Evolutionary conservation across 768 basidiomycete genomes (phyloP), one percentile per base, ranked within the genome.

Genomic region (Leccinum truebloodii): DNA sequence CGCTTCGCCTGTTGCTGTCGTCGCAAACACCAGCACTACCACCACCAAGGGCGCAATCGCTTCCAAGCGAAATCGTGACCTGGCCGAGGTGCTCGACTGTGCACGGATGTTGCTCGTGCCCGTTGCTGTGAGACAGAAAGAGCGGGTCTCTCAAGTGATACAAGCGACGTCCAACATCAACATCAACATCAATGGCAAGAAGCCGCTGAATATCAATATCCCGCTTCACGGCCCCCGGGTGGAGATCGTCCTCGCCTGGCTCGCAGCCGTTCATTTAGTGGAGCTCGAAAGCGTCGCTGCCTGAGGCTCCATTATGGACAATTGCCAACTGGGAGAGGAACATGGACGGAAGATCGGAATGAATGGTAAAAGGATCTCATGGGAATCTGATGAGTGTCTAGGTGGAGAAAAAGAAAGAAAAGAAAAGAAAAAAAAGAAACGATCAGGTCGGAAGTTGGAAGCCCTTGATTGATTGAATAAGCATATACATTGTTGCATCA

Each of bases 181-280:
- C 30, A 32, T 32, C 20, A 54, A 51, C 3, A 34, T 13, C 22
- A 26, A 6, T 59, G 83, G 80, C 76, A 85, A 86, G 77, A 88
- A 85, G 72, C 77, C 83, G 39, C 65, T 84, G 63, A 81, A 86
- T 54, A 89, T 93, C 71, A 90, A 86, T 69, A 91, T 94, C 59
- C 90, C 91, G 10, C 75, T 94, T 63, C 90, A 93, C 73, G 92
- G 92, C 0, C 92, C 93, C 37, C 82, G 91, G 6, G 92, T 94
- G 51, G 92, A 94, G 74, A 80, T 94, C 58, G 80, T 93, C 58
- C 80, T 94, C 58, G 92, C 92, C 48, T 94, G 91, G 91, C 76
- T 94, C 57, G 92, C 81, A 26, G 91, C 90, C 18, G 88, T 92
- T 58, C 87, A 90, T 77, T 73, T 94, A 37, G 86, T 84, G 4